Base-by-base conservation (phyloP, 768 basidiomycete species). In the Wakefieldia striispora region DNA sequence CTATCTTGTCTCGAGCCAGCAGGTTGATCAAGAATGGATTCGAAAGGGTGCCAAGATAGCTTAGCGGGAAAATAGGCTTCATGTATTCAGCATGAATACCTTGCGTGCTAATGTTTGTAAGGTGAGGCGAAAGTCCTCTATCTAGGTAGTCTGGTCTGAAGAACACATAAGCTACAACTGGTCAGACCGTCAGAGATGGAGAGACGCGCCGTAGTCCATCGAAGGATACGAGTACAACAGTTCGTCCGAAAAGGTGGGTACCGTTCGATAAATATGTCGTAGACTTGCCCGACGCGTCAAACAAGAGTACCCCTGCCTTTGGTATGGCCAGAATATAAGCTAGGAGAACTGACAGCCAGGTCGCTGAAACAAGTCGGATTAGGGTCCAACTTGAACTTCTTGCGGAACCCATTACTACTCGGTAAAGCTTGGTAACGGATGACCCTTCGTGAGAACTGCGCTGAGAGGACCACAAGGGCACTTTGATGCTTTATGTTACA, bases 151-250 rank as follows among this genome's bases (percentile, higher is more conserved):
- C 88, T 24, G 88, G 82, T 50, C 86, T 75, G 38, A 43, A 37
- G n/a, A 35, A 16, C 24, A 36, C 14, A 26, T 63, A 40, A 43
- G 23, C 29, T 14, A 6, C 3, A 13, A 20, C 9, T 27, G 23
- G 3, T 29, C 38, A 23, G 17, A 20, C 12, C 21, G 11, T 16
- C 17, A 17, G 19, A 23, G 29, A 11, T 19, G 8, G 17, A 35
- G 11, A 45, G 6, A 40, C 47, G 11, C 29, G 55, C 56, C 62
- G 49, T 12, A 93, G 65, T 3, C 91, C 92, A 63, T 93, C 91
- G 27, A 94, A 84, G 27, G 90, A 92, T 2, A 94, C 82, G 37
- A 94, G 76, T n/a, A 94, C 65, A 1, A 91, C 86, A 0, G 88
- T 92, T 55, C 79, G 76, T 68, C 76, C 83, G 69, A 84, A 92